These are phyloP conservation scores for Avicennia marina DNA, from an alignment of 257 asterid species.

Conservation along the genomic window DNA sequence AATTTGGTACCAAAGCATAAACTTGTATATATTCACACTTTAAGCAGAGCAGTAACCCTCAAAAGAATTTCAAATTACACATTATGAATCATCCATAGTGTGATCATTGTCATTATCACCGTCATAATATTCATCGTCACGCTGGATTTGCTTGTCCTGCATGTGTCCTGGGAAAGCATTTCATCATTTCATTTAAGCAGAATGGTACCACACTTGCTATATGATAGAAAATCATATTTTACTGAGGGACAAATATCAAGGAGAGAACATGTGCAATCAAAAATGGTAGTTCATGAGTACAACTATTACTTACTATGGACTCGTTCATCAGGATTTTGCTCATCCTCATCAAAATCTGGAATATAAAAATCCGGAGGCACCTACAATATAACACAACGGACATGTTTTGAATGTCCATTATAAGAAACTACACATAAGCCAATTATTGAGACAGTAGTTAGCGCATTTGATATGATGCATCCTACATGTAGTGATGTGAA, in stretches of 20 bases:
- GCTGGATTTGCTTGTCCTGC: conserved; percentile 91
- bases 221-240: too few relatives aligned
- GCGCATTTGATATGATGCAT: too few relatives aligned
- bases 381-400: conserved; percentile 29
- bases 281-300: conserved; percentile 3
- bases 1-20: too few relatives aligned
- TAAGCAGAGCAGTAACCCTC: background rate
- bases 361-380: conserved; percentile 96
- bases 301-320: conserved; percentile 61
- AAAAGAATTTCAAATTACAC: background rate
- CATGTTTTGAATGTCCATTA: too few relatives aligned
- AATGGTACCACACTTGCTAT: too few relatives aligned
- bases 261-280: background rate
- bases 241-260: too few relatives aligned
- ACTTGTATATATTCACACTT: conserved; percentile 28
- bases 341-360: conserved; percentile 91
- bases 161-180: conserved; percentile 45
- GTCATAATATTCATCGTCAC: conserved; percentile 90
- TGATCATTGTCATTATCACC: conserved; percentile 93
- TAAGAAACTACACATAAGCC: too few relatives aligned
- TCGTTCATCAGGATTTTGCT: conserved; percentile 85
- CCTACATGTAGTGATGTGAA: too few relatives aligned
- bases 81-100: conserved; percentile 55
- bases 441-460: too few relatives aligned
- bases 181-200: too few relatives aligned